Evolutionary conservation across 1,284 basidiomycete genomes (phyloP).

Genomic region (Porogramme epimiltina): DNA sequence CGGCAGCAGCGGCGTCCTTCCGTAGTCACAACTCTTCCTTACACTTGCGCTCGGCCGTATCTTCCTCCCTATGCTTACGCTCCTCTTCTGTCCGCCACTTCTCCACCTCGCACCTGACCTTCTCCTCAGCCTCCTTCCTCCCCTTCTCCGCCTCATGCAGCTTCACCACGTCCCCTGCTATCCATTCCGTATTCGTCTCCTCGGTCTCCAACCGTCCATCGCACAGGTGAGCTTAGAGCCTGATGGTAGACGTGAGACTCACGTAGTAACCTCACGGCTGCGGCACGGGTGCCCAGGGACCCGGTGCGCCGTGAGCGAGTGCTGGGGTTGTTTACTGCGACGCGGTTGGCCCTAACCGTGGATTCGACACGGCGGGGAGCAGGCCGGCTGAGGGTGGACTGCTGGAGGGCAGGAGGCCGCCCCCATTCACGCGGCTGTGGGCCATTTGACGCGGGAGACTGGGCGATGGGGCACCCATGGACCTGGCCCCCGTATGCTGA

Average conservation of each 20-base stretch:
- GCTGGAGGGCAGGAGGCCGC: conserved; percentile 55
- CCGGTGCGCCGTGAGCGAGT: conserved; percentile 43
- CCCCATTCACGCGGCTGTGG: conserved; percentile 62
- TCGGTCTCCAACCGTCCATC: conserved; percentile 35
- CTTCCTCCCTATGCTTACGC: conserved; percentile 39
- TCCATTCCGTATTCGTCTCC: conserved; percentile 43
- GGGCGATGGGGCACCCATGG: conserved; percentile 63
- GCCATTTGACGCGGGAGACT: conserved; percentile 60
- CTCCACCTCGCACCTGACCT: conserved; percentile 28
- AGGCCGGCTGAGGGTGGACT: conserved; percentile 43
- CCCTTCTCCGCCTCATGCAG: conserved; percentile 32
- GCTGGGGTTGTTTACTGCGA: conserved; percentile 49
- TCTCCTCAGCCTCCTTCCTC: conserved; percentile 29
- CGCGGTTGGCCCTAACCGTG: conserved; percentile 56
- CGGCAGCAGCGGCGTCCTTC: conserved; percentile 36
- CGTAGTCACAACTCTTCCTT: conserved; percentile 39
- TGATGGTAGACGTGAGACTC: conserved; percentile 18
- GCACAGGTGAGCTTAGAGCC: conserved; percentile 42
- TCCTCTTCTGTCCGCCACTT: conserved; percentile 32
- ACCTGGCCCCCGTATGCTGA: conserved; percentile 42
- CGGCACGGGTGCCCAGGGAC: conserved; percentile 27
- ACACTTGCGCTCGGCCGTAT: conserved; percentile 38
- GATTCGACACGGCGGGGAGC: conserved; percentile 60
- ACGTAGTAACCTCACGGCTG: conserved; percentile 43
- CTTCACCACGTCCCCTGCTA: conserved; percentile 31